Evolutionary conservation across 2,329 filamentous ascomycete species (phyloP).

Genomic region (Ascochyta koolunga): DNA sequence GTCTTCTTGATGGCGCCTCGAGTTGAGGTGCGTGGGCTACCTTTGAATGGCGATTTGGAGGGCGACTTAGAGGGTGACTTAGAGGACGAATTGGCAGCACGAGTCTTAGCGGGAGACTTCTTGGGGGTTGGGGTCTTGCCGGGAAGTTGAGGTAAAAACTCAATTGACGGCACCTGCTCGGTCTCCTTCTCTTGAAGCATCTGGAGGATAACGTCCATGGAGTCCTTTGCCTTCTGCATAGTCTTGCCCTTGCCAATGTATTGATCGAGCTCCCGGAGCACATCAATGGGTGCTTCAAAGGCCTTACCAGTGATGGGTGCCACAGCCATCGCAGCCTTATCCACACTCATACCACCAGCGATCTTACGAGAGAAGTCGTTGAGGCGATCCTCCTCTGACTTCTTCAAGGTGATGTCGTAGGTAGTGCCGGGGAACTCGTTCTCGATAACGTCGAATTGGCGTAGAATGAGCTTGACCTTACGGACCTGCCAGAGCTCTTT

Average conservation of each 20-base stretch:
- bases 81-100: conserved; percentile 14
- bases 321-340: conserved; percentile 20
- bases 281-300: conserved; percentile 42
- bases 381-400: conserved; percentile 43
- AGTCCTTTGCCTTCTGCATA: conserved; percentile 24
- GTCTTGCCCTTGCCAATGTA: conserved; percentile 31
- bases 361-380: conserved; percentile 36
- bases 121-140: conserved; percentile 20
- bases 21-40: conserved; percentile 20
- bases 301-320: conserved; percentile 25
- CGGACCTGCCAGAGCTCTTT: conserved; percentile 42
- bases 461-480: conserved; percentile 42
- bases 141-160: conserved; percentile 39
- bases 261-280: conserved; percentile 39
- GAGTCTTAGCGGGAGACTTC: conserved; percentile 19
- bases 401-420: conserved; percentile 44
- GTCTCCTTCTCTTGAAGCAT: conserved; percentile 36
- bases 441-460: conserved; percentile 44
- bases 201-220: conserved; percentile 34
- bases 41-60: conserved; percentile 1
- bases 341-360: conserved; percentile 17
- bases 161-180: conserved; percentile 37
- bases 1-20: conserved; percentile 38
- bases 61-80: conserved; percentile 17
- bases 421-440: conserved; percentile 35